Conservation (phyloP, 2,329 filamentous ascomycete species). For the Penicillium sp. region DNA sequence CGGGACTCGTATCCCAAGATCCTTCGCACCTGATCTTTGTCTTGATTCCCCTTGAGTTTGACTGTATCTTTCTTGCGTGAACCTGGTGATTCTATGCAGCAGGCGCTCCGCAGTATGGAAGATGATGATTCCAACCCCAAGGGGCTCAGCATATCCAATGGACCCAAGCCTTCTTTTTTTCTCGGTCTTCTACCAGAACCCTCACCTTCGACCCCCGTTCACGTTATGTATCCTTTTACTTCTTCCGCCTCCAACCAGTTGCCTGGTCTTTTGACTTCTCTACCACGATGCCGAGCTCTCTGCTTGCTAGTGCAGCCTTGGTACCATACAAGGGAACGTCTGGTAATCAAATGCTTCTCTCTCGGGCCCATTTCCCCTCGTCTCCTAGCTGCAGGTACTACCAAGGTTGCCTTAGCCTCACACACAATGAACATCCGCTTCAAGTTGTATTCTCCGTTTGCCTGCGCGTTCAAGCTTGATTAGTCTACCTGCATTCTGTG, state of each 20-base stretch:
- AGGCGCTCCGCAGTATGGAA: too few relatives aligned
- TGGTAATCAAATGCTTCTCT: not conserved
- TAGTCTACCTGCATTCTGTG: not conserved
- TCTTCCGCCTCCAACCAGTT: not conserved
- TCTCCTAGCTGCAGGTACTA: constrained; percentile 1
- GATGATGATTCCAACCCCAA: too few relatives aligned
- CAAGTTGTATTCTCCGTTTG: not conserved
- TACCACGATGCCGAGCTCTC: not conserved
- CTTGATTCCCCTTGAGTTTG: too few relatives aligned
- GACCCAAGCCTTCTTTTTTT: too few relatives aligned
- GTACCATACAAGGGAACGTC: not conserved
- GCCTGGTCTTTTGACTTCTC: constrained; percentile 5
- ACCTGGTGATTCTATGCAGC: too few relatives aligned
- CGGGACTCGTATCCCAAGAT: too few relatives aligned
- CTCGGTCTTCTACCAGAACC: too few relatives aligned
- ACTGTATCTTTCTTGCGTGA: too few relatives aligned
- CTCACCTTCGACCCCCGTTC: too few relatives aligned
- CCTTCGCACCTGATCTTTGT: too few relatives aligned
- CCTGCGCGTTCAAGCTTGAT: not conserved
- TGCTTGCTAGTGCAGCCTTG: not conserved
- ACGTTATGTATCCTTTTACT: too few relatives aligned
- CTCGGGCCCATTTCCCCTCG: not conserved
- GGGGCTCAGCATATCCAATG: too few relatives aligned
- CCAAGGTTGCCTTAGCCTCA: not conserved
- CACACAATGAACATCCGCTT: not conserved